phyloP scores from a whole-genome alignment of 2,329 filamentous ascomycete species.

The Dactylellina leptospora region DNA sequence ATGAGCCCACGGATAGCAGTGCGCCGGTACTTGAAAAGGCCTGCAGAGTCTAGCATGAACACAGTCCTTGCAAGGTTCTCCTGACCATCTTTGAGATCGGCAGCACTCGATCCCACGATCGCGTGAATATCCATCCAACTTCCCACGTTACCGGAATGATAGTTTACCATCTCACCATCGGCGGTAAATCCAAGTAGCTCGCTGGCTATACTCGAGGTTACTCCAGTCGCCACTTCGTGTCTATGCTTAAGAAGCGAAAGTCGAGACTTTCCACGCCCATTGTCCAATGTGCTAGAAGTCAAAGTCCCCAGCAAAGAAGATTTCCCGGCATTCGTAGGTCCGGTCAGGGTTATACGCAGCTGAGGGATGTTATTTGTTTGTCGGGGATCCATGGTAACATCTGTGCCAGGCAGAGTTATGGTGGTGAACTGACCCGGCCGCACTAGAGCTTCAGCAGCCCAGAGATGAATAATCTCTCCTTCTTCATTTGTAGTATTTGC shows the following conservation, averaged over 20 bases:
- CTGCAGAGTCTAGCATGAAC: constrained; percentile 90
- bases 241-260: constrained; percentile 88
- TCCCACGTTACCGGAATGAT: constrained; percentile 82
- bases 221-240: constrained; percentile 88
- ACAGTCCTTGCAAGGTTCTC: constrained; percentile 74
- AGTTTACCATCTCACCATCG: constrained; percentile 73
- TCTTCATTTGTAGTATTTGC: constrained; percentile 65
- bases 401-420: background rate
- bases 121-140: constrained; percentile 96
- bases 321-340: constrained; percentile 90
- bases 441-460: constrained; percentile 91
- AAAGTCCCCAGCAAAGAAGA: constrained; percentile 88
- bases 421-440: constrained; percentile 71
- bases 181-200: constrained; percentile 86
- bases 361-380: constrained; percentile 67
- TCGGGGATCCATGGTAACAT: constrained; percentile 11
- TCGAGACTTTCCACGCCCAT: constrained; percentile 88
- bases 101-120: constrained; percentile 65
- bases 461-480: constrained; percentile 73
- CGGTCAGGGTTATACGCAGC: constrained; percentile 84
- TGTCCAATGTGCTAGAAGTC: constrained; percentile 86
- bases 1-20: constrained; percentile 90
- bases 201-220: constrained; percentile 93
- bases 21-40: constrained; percentile 85
- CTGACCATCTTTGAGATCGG: constrained; percentile 39